Conservation (phyloP, 2,329 filamentous ascomycete genomes). For the Sarocladiaceae sp. region DNA sequence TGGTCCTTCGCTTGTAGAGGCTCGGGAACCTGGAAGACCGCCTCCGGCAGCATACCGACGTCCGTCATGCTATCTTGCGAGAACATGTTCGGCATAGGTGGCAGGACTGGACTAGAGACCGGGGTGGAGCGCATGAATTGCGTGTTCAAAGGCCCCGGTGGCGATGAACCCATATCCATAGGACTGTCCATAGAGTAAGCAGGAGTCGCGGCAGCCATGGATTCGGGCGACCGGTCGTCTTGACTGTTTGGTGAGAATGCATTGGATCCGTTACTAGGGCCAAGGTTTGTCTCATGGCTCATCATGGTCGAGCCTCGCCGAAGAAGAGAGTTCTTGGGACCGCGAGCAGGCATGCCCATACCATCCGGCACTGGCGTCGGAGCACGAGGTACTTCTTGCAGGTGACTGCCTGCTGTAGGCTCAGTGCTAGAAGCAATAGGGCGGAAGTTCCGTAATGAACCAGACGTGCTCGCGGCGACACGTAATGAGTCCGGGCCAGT, state of each 20-base stretch:
- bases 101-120: constrained; percentile 75
- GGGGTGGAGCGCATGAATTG: constrained; percentile 55
- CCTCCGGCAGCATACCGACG: constrained; percentile 24
- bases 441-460: constrained; percentile 79
- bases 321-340: constrained; percentile 24
- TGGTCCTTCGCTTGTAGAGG: constrained; percentile 26
- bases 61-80: constrained; percentile 79
- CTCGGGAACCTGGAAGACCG: constrained; percentile 6
- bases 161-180: constrained; percentile 83
- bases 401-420: constrained; percentile 41
- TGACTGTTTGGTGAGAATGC: constrained; percentile 37
- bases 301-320: constrained; percentile 49
- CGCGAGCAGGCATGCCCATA: constrained; percentile 13
- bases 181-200: constrained; percentile 63
- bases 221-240: constrained; percentile 53
- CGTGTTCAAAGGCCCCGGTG: constrained; percentile 67
- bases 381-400: constrained; percentile 70
- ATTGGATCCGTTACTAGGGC: constrained; percentile 31
- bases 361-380: constrained; percentile 69
- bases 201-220: constrained; percentile 43
- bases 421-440: constrained; percentile 57
- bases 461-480: constrained; percentile 86
- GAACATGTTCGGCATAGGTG: constrained; percentile 57
- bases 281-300: constrained; percentile 46
- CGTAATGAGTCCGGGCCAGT: constrained; percentile 74